Evolutionary conservation across 2,329 filamentous ascomycete genomes (phyloP).

Genomic region (Leptographium lundbergii): DNA sequence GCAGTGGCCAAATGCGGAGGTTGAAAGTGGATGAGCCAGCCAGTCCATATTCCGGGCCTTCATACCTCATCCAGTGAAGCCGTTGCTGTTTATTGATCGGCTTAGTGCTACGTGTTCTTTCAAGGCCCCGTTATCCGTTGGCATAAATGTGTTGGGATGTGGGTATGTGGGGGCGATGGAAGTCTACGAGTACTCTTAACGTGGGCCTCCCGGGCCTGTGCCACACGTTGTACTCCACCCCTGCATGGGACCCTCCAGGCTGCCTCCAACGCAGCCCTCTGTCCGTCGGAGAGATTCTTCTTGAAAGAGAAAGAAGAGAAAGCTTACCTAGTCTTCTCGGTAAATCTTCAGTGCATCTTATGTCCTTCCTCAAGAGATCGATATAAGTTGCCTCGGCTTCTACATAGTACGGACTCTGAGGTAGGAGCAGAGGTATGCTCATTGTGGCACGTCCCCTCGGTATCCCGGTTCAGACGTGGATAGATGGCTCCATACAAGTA

Average conservation of each 20-base stretch:
- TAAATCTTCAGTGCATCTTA: neutral
- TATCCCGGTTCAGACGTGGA: neutral
- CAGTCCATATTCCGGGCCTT: neutral
- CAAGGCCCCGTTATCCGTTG: neutral
- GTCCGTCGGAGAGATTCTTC: neutral
- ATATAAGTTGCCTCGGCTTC: neutral
- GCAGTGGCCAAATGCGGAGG: neutral
- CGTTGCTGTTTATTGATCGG: neutral
- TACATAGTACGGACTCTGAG: neutral
- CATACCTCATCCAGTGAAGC: neutral
- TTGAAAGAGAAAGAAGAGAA: neutral
- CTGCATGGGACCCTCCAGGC: neutral
- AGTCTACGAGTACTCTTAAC: too few species aligned
- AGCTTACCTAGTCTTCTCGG: neutral
- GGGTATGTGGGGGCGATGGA: too few species aligned
- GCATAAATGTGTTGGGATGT: too few species aligned
- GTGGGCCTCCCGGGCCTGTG: too few species aligned
- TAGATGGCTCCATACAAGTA: neutral
- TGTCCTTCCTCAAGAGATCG: neutral
- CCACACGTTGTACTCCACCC: neutral
- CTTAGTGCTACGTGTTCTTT: neutral
- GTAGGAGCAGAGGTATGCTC: neutral
- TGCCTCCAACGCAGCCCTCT: neutral
- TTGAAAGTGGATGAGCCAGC: neutral
- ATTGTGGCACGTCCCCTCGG: neutral